Evolutionary conservation across 768 basidiomycete species (phyloP), one percentile per base, ranked within the genome.

Genomic region (Lactarius sp.): DNA sequence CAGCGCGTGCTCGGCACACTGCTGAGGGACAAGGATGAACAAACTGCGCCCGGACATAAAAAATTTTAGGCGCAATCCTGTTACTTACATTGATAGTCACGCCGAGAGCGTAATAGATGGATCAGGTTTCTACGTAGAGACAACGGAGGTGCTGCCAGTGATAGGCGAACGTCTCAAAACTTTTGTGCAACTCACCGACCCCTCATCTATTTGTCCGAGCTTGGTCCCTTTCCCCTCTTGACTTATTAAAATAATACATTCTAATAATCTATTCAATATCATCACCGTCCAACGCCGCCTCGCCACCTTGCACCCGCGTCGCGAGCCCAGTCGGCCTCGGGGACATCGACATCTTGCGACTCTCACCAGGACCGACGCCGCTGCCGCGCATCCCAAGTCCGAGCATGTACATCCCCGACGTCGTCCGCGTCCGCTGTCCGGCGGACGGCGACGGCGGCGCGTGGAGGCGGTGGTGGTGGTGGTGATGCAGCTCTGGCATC

Each of bases 351-450:
- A 56, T 18, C 36, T 27, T 41, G 5, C 51, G 59, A 31, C 60
- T 34, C 37, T 53, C 64, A 18, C 39, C 37, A 22, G 59, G 51
- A 18, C 37, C 22, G 20, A 57, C 33, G 13, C 51, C 50, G 5
- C 61, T 37, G 1, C 60, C 58, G 27, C 79, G 75, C 57, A 79
- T 73, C 31, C 86, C 85, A 16, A 85, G 70, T 4, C 85, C 85
- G 1, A 88, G 72, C 76, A 82, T 81, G 70, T 86, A 86, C 82
- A 87, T 83, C 60, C 81, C 77, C 27, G 86, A 85, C 20, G 82
- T 73, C 34, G 82, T 82, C 66, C 85, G 77, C 39, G 79, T 72
- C 46, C 78, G 75, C 42, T 75, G 71, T 14, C 73, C 52, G 9
- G 66, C 66, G 14, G 69, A 60, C 33, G 64, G 34, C 50, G 68